Conservation (phyloP, 1,284 basidiomycete species). For the Moniliophthora roreri region DNA sequence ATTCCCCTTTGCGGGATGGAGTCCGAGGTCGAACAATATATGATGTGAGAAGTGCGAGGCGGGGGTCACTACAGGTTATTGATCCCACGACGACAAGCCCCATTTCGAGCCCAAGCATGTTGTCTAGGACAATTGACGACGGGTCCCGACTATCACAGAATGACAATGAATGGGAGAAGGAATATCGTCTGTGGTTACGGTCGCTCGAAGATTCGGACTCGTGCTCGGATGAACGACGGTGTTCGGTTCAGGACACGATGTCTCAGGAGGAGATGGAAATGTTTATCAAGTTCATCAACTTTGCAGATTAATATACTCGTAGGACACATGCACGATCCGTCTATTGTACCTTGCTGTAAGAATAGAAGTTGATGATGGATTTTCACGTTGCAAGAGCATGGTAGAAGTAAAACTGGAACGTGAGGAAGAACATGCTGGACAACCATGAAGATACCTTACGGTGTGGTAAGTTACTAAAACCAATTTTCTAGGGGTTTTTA, state of each 20-base stretch:
- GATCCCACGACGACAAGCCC: too few species aligned
- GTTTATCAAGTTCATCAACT: slow-evolving; percentile 34
- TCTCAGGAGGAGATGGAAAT: slow-evolving; percentile 37
- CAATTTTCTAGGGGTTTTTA: neutral
- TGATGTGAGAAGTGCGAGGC: too few species aligned
- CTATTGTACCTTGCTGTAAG: too few species aligned
- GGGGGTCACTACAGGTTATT: too few species aligned
- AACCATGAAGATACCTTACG: slow-evolving; percentile 6
- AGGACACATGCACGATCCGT: slow-evolving; percentile 1
- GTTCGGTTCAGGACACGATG: neutral
- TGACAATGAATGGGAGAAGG: too few species aligned
- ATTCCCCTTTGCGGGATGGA: too few species aligned
- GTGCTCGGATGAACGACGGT: slow-evolving; percentile 1
- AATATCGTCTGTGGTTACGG: neutral
- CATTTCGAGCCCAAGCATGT: too few species aligned
- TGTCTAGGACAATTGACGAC: too few species aligned
- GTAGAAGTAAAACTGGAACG: neutral
- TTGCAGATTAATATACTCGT: slow-evolving; percentile 20
- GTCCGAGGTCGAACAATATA: too few species aligned
- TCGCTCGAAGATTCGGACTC: neutral
- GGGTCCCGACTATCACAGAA: too few species aligned
- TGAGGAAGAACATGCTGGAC: neutral
- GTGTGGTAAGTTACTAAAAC: slow-evolving; percentile 2
- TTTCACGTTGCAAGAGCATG: slow-evolving; percentile 10
- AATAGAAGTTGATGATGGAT: too few species aligned